A percentile compares a stretch with the other conserved stretches of the same genome.
Conservation (phyloP, 768 basidiomycete genomes). For the Boletus rubroflammeus region DNA sequence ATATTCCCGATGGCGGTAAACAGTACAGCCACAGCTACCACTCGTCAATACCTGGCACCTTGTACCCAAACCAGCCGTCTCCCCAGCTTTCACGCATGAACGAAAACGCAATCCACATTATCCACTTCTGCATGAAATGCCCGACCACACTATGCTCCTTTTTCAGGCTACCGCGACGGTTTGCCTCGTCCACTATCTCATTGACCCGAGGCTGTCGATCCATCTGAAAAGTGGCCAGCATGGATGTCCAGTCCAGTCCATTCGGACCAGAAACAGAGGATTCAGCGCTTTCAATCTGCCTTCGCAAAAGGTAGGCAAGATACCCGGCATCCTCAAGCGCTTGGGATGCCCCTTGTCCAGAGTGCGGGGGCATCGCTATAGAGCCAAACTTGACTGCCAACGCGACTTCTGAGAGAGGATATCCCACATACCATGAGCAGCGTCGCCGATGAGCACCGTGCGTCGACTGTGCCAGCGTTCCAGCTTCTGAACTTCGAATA, state of each 20-base stretch:
- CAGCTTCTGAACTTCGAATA: conserved; percentile 24
- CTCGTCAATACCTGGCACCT: conserved; percentile 27
- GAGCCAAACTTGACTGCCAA: not conserved
- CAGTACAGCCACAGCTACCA: conserved; percentile 32
- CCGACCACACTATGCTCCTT: conserved; percentile 16
- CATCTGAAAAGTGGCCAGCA: conserved; percentile 22
- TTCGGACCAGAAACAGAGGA: not conserved
- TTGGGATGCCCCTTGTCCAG: conserved; percentile 32
- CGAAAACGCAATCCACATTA: conserved; percentile 20
- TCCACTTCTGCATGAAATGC: conserved; percentile 24
- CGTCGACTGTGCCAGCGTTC: conserved; percentile 23
- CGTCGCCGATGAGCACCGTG: conserved; percentile 31
- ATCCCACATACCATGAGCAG: conserved; percentile 27
- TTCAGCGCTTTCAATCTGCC: conserved; percentile 2
- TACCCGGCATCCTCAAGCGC: conserved; percentile 30
- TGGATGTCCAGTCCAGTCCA: conserved; percentile 11
- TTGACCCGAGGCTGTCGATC: conserved; percentile 24
- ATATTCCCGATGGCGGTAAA: conserved; percentile 39
- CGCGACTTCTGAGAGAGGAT: not conserved
- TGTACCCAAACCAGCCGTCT: conserved; percentile 29
- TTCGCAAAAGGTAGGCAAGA: conserved; percentile 28
- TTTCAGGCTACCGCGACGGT: conserved; percentile 25
- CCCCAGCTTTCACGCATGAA: conserved; percentile 28
- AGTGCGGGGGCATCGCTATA: conserved; percentile 31
- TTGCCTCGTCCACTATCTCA: conserved; percentile 26